Conservation (phyloP, 2,329 filamentous ascomycete species). For the Alternaria triticimaculans region DNA sequence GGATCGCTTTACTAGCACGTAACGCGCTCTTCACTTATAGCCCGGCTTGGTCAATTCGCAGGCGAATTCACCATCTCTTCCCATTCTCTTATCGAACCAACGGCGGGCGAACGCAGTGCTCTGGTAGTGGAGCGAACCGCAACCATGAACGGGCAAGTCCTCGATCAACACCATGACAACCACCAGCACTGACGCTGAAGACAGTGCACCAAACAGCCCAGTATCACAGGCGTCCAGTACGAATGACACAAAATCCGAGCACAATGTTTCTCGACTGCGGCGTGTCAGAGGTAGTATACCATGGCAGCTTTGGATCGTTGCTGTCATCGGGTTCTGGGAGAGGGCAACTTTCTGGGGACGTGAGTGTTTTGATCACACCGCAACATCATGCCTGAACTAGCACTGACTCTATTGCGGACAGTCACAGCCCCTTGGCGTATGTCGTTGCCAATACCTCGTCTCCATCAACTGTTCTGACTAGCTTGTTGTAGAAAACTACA, state of each 20-base stretch:
- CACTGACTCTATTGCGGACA: constrained; percentile 5
- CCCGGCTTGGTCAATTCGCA: neutral
- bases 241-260: neutral
- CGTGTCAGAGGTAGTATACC: constrained; percentile 33
- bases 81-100: neutral
- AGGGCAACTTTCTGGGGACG: constrained; percentile 38
- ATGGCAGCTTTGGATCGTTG: constrained; percentile 32
- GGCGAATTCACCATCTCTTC: neutral
- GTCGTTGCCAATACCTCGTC: constrained; percentile 7
- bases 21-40: neutral
- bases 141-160: constrained; percentile 7
- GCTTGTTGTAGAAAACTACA: constrained; percentile 50
- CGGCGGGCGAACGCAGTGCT: neutral
- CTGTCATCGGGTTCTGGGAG: constrained; percentile 36
- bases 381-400: constrained; percentile 10
- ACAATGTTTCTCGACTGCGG: constrained; percentile 16
- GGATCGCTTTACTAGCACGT: neutral
- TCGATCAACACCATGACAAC: neutral
- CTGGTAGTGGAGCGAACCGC: neutral
- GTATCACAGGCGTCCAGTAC: constrained; percentile 12
- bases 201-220: constrained; percentile 2
- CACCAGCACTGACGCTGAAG: neutral
- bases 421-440: constrained; percentile 44
- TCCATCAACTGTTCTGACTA: constrained; percentile 1
- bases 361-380: constrained; percentile 4